Evolutionary conservation across 2,329 filamentous ascomycete genomes (phyloP).

Genomic region (Cercospora brassicicola): DNA sequence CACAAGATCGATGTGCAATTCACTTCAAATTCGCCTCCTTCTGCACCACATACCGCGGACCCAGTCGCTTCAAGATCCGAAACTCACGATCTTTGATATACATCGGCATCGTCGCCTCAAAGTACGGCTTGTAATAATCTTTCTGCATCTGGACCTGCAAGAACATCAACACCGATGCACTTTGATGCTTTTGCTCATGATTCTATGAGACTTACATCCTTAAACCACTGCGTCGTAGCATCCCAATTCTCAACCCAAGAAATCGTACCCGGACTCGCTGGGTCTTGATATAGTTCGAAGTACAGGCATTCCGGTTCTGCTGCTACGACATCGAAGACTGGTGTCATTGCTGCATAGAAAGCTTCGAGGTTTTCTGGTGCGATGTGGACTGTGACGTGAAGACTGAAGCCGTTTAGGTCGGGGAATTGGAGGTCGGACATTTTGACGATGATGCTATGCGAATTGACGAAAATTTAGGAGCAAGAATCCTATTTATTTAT

Average conservation of each 20-base stretch:
- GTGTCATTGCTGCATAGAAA: slow-evolving; percentile 24
- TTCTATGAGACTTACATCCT: no score
- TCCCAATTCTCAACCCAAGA: slow-evolving; percentile 30
- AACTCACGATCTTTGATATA: slow-evolving; percentile 45
- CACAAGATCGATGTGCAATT: no score
- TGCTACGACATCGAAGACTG: slow-evolving; percentile 20
- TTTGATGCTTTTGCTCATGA: no score
- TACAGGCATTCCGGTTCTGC: slow-evolving; percentile 20
- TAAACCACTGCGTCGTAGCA: slow-evolving; percentile 7
- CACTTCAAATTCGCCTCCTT: no score
- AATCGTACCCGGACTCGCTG: slow-evolving; percentile 16
- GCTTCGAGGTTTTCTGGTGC: slow-evolving; percentile 14
- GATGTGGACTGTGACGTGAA: slow-evolving; percentile 25
- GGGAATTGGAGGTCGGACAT: slow-evolving; percentile 6
- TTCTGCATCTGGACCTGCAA: slow-evolving; percentile 34
- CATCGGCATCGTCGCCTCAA: slow-evolving; percentile 44
- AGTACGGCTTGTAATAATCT: slow-evolving; percentile 47
- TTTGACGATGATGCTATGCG: neutral
- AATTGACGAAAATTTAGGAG: no score
- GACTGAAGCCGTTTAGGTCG: slow-evolving; percentile 15
- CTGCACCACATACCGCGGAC: slow-evolving; percentile 2
- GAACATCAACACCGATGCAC: no score
- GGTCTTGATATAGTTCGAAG: slow-evolving; percentile 22
- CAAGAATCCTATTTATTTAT: neutral
- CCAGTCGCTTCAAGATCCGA: slow-evolving; percentile 16